Base-by-base conservation (phyloP, 2,329 filamentous ascomycete species). In the Aphanoascus verrucosus region DNA sequence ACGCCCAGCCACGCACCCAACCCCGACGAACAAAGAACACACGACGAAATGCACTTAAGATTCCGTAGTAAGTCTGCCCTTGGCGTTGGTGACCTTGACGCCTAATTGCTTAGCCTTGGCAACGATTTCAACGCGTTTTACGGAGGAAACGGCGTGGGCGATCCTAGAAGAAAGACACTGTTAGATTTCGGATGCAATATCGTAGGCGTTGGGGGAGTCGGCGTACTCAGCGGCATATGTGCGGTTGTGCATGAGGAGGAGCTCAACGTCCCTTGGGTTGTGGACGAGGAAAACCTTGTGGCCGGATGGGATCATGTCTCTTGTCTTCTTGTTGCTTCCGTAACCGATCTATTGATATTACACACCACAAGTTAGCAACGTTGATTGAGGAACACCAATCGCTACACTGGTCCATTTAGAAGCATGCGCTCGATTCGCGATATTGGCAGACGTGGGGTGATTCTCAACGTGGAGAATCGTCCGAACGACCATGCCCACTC, bases 251-350 rank as follows among this genome's bases (percentile, higher is more conserved):
- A 98, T 98, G 69, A 98, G 82, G 70, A 98, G 85, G 61, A 98
- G 86, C 77, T 98, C 91, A 70, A 98, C 85, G 67, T 98, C 93
- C 74, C 85, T 82, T 76, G 82, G 76, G 83, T 98, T 98, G 85
- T 85, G 88, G 79, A 98, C 93, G 72, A 97, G 84, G 86, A 98
- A 98, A 64, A 91, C 88, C 85, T 96, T 97, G 86, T 97, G 91
- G 78, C 93, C 93, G 68, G 89, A 95, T 73, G 93, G 93, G 82
- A 89, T 94, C 85, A 97, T 85, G 83, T 94, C 91, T 72, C 88
- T 85, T 73, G 93, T 98, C 84, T 97, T 97, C 84, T 88, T 94
- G 88, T 97, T 97, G 78, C 87, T 93, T 67, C 93, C 90, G 75
- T 90, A 98, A 71, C 93, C 93, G 74, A 98, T 98, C 93, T 96